These are phyloP conservation scores for Fomitiporia mediterranea DNA, from an alignment of 1,284 basidiomycete genomes.

Conservation along the genomic window DNA sequence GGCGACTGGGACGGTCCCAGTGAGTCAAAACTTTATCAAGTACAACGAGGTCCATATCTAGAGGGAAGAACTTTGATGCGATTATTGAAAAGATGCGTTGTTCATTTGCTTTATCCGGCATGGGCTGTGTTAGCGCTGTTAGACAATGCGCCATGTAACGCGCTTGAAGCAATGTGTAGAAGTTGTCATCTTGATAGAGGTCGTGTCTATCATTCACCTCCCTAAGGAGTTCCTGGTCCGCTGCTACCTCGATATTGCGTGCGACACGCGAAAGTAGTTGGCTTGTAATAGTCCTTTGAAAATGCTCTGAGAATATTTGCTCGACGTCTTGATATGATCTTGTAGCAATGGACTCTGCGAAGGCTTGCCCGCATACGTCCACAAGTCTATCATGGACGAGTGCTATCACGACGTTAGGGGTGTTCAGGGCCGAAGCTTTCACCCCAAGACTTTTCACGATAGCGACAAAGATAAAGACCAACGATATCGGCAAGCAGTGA, in stretches of 20 bases:
- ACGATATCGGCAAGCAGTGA: constrained; percentile 52
- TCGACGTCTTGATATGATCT: background rate
- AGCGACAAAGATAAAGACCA: constrained; percentile 55
- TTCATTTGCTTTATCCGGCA: background rate
- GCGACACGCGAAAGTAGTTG: constrained; percentile 40
- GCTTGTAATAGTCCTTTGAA: constrained; percentile 21
- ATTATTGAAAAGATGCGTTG: background rate
- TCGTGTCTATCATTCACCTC: background rate
- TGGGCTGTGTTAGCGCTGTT: background rate
- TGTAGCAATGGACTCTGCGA: constrained; percentile 30
- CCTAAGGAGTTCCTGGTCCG: constrained; percentile 17
- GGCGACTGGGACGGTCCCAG: background rate
- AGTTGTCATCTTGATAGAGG: background rate
- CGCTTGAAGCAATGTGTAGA: constrained; percentile 1
- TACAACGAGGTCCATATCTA: constrained; percentile 11
- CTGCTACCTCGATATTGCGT: constrained; percentile 37
- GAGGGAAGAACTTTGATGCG: background rate
- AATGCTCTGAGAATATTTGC: background rate
- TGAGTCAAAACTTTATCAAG: constrained; percentile 3
- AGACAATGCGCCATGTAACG: background rate
- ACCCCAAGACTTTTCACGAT: constrained; percentile 49
- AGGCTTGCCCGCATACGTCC: constrained; percentile 38
- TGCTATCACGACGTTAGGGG: constrained; percentile 49
- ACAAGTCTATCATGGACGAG: constrained; percentile 41
- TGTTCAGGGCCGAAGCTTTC: constrained; percentile 48